Evolutionary conservation across 495 filamentous ascomycete species (phyloP).

Genomic region (Xylaria grammica): DNA sequence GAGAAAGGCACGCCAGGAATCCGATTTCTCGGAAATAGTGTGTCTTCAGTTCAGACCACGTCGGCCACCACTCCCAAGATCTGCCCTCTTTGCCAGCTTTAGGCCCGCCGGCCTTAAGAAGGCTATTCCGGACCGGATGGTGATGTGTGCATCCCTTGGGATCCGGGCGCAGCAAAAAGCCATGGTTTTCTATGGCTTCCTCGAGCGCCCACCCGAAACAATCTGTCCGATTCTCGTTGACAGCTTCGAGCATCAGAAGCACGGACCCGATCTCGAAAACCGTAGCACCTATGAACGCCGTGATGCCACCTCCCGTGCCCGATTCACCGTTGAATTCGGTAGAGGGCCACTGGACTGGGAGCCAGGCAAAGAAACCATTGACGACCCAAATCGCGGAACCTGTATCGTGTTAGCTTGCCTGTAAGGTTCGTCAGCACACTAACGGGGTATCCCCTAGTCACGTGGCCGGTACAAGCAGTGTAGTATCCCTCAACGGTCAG

Average conservation of each 20-base stretch:
- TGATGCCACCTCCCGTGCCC: slow-evolving; percentile 61
- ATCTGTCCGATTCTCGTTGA: slow-evolving; percentile 67
- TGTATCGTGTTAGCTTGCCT: slow-evolving; percentile 12
- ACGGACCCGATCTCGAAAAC: slow-evolving; percentile 71
- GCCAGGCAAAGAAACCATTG: slow-evolving; percentile 71
- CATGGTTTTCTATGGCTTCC: slow-evolving; percentile 46
- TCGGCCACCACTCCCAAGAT: slow-evolving; percentile 67
- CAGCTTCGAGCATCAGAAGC: slow-evolving; percentile 68
- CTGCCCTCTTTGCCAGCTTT: slow-evolving; percentile 18
- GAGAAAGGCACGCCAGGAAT: slow-evolving; percentile 66
- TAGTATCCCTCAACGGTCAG: no score
- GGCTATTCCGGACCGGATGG: slow-evolving; percentile 40
- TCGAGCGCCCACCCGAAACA: slow-evolving; percentile 78
- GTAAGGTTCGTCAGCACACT: not conserved
- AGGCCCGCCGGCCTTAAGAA: not conserved
- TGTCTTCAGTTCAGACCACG: slow-evolving; percentile 57
- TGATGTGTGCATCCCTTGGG: slow-evolving; percentile 56
- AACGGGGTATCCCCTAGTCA: not conserved
- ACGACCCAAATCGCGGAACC: slow-evolving; percentile 67
- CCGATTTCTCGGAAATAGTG: slow-evolving; percentile 73
- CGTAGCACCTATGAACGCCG: slow-evolving; percentile 71
- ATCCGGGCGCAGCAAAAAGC: slow-evolving; percentile 36
- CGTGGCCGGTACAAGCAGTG: not conserved
- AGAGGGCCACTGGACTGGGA: slow-evolving; percentile 60
- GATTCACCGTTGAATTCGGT: slow-evolving; percentile 62